Evolutionary conservation across 495 filamentous ascomycete species (phyloP).

Genomic region (Melanomma pulvis-pyrius): DNA sequence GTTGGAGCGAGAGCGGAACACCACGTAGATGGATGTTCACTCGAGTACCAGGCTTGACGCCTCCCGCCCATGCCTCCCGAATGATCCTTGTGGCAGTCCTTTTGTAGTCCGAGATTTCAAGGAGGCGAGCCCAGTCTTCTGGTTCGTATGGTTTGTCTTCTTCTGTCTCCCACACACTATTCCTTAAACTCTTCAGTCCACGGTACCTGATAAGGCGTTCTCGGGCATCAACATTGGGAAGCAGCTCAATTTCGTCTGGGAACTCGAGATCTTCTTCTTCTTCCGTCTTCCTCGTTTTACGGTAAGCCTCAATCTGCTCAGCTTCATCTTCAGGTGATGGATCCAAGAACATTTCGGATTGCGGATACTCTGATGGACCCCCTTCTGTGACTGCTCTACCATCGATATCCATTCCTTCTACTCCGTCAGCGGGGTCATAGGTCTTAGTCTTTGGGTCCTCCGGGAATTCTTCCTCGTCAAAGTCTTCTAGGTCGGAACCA

Average conservation of each 20-base stretch:
- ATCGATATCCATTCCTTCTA: conserved; percentile 63
- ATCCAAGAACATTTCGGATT: conserved; percentile 89
- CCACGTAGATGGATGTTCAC: conserved; percentile 79
- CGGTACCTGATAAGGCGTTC: conserved; percentile 84
- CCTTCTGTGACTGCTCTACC: conserved; percentile 71
- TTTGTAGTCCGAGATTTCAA: conserved; percentile 83
- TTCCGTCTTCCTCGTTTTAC: conserved; percentile 72
- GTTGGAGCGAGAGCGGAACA: conserved; percentile 63
- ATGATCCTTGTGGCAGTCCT: conserved; percentile 72
- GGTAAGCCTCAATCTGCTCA: conserved; percentile 74
- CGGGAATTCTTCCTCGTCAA: conserved; percentile 57
- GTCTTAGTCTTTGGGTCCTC: conserved; percentile 52
- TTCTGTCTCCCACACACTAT: conserved; percentile 81
- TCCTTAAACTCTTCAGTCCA: conserved; percentile 85
- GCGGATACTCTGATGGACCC: conserved; percentile 79
- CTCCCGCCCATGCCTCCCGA: conserved; percentile 81
- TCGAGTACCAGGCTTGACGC: conserved; percentile 77
- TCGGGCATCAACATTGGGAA: conserved; percentile 79
- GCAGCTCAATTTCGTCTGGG: conserved; percentile 94
- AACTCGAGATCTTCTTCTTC: conserved; percentile 90
- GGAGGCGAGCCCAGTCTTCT: conserved; percentile 82
- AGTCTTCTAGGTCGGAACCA: conserved; percentile 78
- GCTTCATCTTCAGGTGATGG: conserved; percentile 85
- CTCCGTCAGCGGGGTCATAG: conserved; percentile 59
- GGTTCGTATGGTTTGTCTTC: conserved; percentile 86